phyloP scores from a whole-genome alignment of 1,284 basidiomycete species.

The Kwoniella shivajii region DNA sequence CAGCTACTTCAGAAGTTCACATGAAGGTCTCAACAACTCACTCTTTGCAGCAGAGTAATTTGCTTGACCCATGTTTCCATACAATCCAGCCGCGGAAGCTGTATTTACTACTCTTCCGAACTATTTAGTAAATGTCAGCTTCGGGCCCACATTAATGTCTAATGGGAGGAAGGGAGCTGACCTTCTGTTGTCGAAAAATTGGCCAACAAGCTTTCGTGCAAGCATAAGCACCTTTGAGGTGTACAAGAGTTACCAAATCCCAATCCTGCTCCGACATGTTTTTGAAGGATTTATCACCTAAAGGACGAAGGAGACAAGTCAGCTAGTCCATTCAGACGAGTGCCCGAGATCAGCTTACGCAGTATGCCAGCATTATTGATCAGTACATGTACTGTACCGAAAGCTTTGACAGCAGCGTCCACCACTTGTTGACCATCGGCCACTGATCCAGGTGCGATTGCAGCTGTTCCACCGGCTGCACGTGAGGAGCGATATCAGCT shows the following conservation, averaged over 20 bases:
- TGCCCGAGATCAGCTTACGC: conserved; percentile 56
- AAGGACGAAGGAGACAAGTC: not conserved
- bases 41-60: conserved; percentile 66
- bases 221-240: conserved; percentile 92
- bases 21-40: conserved; percentile 18
- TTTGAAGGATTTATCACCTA: conserved; percentile 68
- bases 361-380: conserved; percentile 98
- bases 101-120: conserved; percentile 92
- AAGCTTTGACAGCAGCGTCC: conserved; percentile 78
- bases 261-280: conserved; percentile 87
- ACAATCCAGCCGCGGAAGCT: conserved; percentile 62
- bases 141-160: not conserved
- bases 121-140: conserved; percentile 29
- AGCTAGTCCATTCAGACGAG: not conserved
- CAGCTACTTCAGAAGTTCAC: conserved; percentile 3
- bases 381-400: conserved; percentile 78
- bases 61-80: conserved; percentile 94
- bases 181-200: conserved; percentile 87
- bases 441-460: conserved; percentile 84
- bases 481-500: not conserved
- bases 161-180: conserved; percentile 17
- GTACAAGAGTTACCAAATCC: conserved; percentile 84
- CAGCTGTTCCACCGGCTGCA: conserved; percentile 81
- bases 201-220: conserved; percentile 98
- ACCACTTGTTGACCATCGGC: conserved; percentile 87